Percentiles rank a stretch among this genome's conserved stretches.
Conservation (phyloP, 352 stramenopile species). For the Phytophthora tubulina region DNA sequence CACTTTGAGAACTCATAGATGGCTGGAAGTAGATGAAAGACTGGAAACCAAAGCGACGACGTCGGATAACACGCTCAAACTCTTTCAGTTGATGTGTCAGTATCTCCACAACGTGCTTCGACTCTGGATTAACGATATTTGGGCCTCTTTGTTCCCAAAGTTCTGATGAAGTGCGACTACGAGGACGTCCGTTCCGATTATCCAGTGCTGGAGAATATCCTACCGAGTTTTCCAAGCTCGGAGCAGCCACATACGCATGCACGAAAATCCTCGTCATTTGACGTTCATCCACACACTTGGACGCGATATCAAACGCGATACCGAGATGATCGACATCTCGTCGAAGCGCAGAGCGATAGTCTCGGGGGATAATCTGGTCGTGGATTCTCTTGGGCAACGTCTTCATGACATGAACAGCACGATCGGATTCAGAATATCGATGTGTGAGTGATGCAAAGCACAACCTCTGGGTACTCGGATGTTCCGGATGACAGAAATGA, state of each 20-base stretch:
- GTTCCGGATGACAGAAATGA: conserved; percentile 26
- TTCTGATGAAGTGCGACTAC: conserved; percentile 15
- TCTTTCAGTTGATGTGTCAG: conserved; percentile 52
- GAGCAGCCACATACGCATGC: conserved; percentile 60
- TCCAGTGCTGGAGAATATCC: conserved; percentile 17
- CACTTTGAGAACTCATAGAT: conserved; percentile 24
- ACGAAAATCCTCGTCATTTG: conserved; percentile 49
- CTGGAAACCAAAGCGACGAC: conserved; percentile 73
- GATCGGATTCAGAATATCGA: conserved; percentile 48
- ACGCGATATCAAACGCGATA: conserved; percentile 57
- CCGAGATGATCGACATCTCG: conserved; percentile 63
- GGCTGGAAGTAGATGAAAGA: conserved; percentile 62
- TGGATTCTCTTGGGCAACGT: conserved; percentile 65
- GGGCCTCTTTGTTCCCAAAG: conserved; percentile 21
- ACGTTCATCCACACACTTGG: not conserved
- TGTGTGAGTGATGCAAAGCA: conserved; percentile 58
- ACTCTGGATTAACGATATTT: conserved; percentile 57
- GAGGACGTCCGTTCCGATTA: conserved; percentile 14
- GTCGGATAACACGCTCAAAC: conserved; percentile 66
- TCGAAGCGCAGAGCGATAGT: conserved; percentile 53
- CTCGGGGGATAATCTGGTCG: conserved; percentile 54
- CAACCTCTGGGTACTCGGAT: conserved; percentile 44
- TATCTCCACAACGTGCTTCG: conserved; percentile 53
- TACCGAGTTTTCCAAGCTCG: conserved; percentile 9
- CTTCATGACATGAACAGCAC: conserved; percentile 70